phyloP scores from a whole-genome alignment of 108 stramenopile species.

The Nitzschia palea region DNA sequence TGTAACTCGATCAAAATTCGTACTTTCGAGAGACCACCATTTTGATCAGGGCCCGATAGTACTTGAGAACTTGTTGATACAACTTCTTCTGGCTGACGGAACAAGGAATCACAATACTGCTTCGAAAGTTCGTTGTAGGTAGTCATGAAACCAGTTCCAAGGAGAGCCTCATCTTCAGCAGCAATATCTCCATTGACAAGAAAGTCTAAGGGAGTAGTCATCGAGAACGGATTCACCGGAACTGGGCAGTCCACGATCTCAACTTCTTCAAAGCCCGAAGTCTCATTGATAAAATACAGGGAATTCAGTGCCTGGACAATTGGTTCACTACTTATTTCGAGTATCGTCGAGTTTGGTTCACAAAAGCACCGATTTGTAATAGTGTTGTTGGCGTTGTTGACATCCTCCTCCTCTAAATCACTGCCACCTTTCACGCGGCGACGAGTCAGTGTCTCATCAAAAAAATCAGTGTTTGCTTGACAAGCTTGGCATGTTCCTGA shows the following conservation, averaged over 20 bases:
- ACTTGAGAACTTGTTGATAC: neutral
- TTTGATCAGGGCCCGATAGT: neutral
- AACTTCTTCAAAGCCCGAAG: neutral
- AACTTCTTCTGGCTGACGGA: neutral
- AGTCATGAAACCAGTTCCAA: neutral
- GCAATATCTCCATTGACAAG: neutral
- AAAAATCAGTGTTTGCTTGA: neutral
- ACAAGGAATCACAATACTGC: neutral
- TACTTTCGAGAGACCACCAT: neutral
- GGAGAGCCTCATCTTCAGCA: neutral
- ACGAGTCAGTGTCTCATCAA: neutral
- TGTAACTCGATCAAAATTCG: neutral
- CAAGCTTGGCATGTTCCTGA: neutral
- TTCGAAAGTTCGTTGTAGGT: neutral
- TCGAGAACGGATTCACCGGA: neutral
- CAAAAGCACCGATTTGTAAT: neutral
- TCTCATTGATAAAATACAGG: neutral
- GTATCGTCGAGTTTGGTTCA: neutral
- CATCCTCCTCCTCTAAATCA: neutral
- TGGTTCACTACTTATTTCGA: neutral
- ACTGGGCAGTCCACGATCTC: neutral
- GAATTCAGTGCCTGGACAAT: neutral
- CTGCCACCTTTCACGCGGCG: neutral
- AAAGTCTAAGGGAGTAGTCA: neutral
- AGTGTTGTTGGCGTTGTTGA: too few relatives aligned